These are phyloP conservation scores for Paramyrothecium sp. DNA, from an alignment of 2,329 filamentous ascomycete genomes.

Conservation along the genomic window DNA sequence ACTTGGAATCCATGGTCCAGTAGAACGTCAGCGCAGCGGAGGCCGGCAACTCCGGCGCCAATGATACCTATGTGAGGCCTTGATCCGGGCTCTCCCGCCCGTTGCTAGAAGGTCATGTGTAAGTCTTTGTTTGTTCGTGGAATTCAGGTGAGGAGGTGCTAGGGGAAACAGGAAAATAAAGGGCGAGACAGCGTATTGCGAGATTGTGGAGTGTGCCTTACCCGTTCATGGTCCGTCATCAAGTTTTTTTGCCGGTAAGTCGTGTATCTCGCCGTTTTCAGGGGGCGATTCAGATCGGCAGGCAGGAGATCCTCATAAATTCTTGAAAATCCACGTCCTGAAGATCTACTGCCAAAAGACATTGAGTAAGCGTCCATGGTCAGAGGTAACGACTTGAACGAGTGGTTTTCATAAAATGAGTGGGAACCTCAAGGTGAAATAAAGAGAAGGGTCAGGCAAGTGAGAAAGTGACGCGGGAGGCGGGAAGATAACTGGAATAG, in stretches of 20 bases:
- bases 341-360: too few species aligned
- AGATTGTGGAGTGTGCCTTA: too few species aligned
- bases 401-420: too few species aligned
- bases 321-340: neutral
- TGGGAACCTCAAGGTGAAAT: too few species aligned
- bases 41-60: slow-evolving; percentile 67
- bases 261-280: too few species aligned
- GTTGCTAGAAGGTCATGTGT: slow-evolving; percentile 20
- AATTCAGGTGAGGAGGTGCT: neutral
- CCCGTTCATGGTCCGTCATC: too few species aligned
- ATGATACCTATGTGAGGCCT: slow-evolving; percentile 63
- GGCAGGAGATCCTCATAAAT: neutral
- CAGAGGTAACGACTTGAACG: neutral
- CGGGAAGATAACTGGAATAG: too few species aligned
- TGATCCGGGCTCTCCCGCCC: slow-evolving; percentile 10
- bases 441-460: too few species aligned
- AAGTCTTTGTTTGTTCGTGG: slow-evolving; percentile 14
- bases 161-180: too few species aligned
- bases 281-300: neutral
- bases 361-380: neutral
- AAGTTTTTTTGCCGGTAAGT: too few species aligned
- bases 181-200: too few species aligned
- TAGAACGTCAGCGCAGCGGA: slow-evolving; percentile 69
- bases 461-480: too few species aligned
- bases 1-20: slow-evolving; percentile 64